phyloP scores from a whole-genome alignment of 768 basidiomycete genomes.

The Polyporus arcularius region DNA sequence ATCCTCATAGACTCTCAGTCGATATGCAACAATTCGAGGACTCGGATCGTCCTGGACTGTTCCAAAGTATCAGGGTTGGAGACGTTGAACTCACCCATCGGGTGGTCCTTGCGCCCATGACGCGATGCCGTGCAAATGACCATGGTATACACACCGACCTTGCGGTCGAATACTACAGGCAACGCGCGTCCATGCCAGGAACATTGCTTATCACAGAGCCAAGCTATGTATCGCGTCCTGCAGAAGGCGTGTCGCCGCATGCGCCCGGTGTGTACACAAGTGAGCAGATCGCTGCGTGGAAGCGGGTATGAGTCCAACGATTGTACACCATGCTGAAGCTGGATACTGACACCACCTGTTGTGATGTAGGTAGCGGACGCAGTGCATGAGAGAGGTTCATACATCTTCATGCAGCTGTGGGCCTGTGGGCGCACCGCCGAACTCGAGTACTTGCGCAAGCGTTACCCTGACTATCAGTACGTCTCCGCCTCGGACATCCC shows the following conservation, averaged over 20 bases:
- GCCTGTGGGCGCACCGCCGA: constrained; percentile 48
- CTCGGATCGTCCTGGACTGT: constrained; percentile 29
- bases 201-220: constrained; percentile 58
- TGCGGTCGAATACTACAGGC: constrained; percentile 45
- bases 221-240: constrained; percentile 47
- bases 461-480: constrained; percentile 26
- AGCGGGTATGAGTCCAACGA: constrained; percentile 29
- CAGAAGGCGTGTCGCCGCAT: constrained; percentile 44
- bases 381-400: constrained; percentile 53
- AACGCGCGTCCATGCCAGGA: constrained; percentile 44
- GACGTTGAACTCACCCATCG: constrained; percentile 43
- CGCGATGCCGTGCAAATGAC: constrained; percentile 41
- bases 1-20: too few species aligned
- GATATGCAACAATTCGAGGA: too few species aligned
- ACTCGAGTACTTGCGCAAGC: constrained; percentile 34
- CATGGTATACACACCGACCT: constrained; percentile 37
- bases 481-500: constrained; percentile 27
- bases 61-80: constrained; percentile 48
- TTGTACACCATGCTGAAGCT: not conserved
- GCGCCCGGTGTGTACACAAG: constrained; percentile 62
- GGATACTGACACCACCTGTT: not conserved
- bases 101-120: constrained; percentile 52
- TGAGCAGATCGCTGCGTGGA: constrained; percentile 54
- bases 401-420: constrained; percentile 57
- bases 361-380: constrained; percentile 49